phyloP scores from a whole-genome alignment of 2,329 filamentous ascomycete genomes.

The Exophiala mesophila region DNA sequence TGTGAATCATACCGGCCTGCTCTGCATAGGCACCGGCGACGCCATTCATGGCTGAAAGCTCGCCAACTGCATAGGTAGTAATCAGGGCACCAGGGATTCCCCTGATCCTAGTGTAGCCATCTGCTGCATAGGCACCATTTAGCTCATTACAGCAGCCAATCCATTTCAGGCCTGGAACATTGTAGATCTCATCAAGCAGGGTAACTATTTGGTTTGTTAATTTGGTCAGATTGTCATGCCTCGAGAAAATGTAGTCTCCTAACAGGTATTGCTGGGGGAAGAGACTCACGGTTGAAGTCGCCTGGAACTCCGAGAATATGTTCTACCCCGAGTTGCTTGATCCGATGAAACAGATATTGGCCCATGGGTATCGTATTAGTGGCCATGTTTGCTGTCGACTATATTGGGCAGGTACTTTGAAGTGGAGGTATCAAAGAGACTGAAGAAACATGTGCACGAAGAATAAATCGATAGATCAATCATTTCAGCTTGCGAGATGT shows the following conservation, averaged over 20 bases:
- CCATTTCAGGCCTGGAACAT: constrained; percentile 39
- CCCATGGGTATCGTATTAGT: constrained; percentile 27
- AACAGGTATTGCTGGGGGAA: not conserved
- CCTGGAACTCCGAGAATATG: constrained; percentile 50
- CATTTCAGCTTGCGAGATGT: too few species aligned
- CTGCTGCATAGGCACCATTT: constrained; percentile 65
- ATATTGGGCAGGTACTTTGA: too few species aligned
- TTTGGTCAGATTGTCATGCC: too few species aligned
- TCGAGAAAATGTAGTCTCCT: too few species aligned
- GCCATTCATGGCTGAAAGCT: constrained; percentile 36
- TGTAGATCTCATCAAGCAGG: constrained; percentile 49
- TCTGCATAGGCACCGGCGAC: constrained; percentile 51
- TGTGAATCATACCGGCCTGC: constrained; percentile 56
- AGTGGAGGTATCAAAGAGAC: too few species aligned
- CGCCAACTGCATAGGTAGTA: constrained; percentile 58
- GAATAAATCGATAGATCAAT: too few species aligned
- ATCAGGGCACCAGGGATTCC: constrained; percentile 49
- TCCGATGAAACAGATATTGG: constrained; percentile 46
- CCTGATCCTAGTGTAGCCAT: constrained; percentile 70
- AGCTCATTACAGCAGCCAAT: constrained; percentile 58
- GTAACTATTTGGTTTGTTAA: constrained; percentile 26
- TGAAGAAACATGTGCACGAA: too few species aligned
- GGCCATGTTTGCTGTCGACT: too few species aligned
- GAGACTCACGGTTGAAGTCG: constrained; percentile 30
- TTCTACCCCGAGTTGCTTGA: constrained; percentile 45